Conservation (phyloP, 352 stramenopile genomes). For the Globisporangium sylvaticum region DNA sequence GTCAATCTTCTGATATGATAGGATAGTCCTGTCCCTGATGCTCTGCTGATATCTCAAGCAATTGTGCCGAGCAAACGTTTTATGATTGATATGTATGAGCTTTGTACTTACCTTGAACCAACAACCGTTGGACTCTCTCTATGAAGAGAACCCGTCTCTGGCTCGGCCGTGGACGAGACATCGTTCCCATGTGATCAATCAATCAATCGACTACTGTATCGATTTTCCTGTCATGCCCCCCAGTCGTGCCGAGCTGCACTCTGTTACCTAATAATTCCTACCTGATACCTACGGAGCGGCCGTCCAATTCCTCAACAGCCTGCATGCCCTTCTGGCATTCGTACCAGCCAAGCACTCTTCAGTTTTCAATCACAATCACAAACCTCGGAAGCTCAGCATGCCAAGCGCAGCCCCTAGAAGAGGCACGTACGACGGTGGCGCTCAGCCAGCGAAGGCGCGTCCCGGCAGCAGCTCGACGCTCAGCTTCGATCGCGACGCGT, state of each 20-base stretch:
- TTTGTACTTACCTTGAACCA: too few relatives aligned
- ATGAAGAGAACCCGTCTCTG: too few relatives aligned
- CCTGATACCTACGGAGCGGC: background rate
- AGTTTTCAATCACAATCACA: too few relatives aligned
- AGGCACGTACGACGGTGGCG: conserved; percentile 2
- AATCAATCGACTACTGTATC: background rate
- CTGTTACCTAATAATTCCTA: background rate
- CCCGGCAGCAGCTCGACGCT: conserved; percentile 2
- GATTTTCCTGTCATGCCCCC: background rate
- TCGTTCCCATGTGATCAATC: background rate
- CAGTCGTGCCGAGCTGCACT: background rate
- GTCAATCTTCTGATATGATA: too few relatives aligned
- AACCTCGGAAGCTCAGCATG: background rate
- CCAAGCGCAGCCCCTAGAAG: background rate
- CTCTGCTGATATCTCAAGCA: too few relatives aligned
- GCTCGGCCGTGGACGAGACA: background rate
- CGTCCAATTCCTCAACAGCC: too few relatives aligned
- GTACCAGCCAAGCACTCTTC: too few relatives aligned
- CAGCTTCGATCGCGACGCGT: background rate
- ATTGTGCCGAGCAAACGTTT: too few relatives aligned
- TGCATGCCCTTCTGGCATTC: too few relatives aligned
- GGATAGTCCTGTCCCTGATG: too few relatives aligned
- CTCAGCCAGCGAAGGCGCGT: background rate
- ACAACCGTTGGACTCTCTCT: too few relatives aligned
- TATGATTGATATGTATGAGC: too few relatives aligned